phyloP scores from a whole-genome alignment of 2,329 filamentous ascomycete genomes.

The Nemania diffusa region DNA sequence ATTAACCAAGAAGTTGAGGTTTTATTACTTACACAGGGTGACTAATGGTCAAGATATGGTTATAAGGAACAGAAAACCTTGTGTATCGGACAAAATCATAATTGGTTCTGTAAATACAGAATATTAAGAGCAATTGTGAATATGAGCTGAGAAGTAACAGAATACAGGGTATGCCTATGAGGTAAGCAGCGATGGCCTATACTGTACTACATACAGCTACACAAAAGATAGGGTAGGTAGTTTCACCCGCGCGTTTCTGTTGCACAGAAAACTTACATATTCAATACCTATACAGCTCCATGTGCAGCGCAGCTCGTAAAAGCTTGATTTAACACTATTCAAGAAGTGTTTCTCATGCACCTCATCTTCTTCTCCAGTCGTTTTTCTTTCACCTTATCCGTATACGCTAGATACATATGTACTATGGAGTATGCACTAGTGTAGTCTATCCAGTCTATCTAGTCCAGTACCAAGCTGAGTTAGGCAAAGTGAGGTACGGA shows the following conservation, averaged over 20 bases:
- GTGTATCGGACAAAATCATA: not conserved
- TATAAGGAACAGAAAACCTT: not conserved
- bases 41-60: too few species aligned
- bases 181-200: not conserved
- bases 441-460: too few species aligned
- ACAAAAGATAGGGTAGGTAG: too few species aligned
- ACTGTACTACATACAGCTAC: not conserved
- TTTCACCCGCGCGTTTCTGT: not conserved
- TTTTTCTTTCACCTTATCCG: not conserved
- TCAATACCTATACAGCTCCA: too few species aligned
- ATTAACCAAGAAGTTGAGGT: not conserved
- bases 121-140: not conserved
- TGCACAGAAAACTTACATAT: not conserved
- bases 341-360: not conserved
- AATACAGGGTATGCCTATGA: too few species aligned
- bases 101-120: not conserved
- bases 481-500: too few species aligned
- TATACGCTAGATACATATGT: too few species aligned
- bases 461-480: not conserved
- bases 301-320: not conserved
- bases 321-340: not conserved
- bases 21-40: too few species aligned
- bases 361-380: slow-evolving; percentile 4
- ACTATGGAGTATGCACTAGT: too few species aligned
- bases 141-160: not conserved